A percentile compares a stretch with the other conserved stretches of the same genome.
These are phyloP conservation scores for Neurospora sp. DNA, from an alignment of 2,329 filamentous ascomycete genomes.

Conservation along the genomic window DNA sequence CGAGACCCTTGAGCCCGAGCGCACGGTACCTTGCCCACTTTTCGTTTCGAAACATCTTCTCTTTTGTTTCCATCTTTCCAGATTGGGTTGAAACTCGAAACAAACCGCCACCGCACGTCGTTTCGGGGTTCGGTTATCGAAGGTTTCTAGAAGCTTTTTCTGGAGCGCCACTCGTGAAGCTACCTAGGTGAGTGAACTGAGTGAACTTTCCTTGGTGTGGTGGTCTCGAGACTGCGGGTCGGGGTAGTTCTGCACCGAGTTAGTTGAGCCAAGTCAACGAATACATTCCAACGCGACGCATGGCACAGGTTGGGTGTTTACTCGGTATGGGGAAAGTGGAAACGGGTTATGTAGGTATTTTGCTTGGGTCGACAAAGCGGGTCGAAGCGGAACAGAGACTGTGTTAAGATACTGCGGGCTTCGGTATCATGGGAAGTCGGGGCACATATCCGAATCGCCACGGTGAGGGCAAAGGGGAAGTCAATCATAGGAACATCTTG, in stretches of 20 bases:
- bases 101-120: neutral
- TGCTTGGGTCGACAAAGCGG: neutral
- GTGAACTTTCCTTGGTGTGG: neutral
- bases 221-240: neutral
- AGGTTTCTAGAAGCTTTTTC: neutral
- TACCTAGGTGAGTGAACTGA: neutral
- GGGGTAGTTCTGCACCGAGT: neutral
- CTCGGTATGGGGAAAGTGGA: neutral
- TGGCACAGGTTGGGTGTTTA: neutral
- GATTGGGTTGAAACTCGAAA: neutral
- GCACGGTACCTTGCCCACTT: neutral
- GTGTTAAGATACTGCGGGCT: neutral
- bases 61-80: neutral
- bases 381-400: neutral
- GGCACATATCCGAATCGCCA: neutral
- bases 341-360: neutral
- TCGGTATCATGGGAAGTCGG: neutral
- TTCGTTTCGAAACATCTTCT: neutral
- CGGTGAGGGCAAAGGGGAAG: neutral
- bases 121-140: neutral
- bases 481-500: neutral
- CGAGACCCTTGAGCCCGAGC: neutral
- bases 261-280: neutral
- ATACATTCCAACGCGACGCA: neutral
- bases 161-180: neutral